Conservation (phyloP, 2,329 filamentous ascomycete species). For the Colletotrichum sp. region DNA sequence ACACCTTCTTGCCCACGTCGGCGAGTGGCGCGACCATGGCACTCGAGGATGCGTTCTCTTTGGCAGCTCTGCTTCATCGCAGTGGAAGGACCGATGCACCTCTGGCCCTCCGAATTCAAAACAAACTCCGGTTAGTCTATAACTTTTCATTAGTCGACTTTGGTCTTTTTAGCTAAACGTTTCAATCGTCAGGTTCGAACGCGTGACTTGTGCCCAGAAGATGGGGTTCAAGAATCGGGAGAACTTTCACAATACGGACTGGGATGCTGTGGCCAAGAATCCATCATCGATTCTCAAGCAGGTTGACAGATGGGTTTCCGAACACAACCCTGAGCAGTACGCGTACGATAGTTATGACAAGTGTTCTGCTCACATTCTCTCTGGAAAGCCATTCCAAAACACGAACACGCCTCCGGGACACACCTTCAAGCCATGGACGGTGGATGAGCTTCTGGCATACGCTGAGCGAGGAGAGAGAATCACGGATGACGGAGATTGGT, state of each 20-base stretch:
- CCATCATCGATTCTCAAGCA: background rate
- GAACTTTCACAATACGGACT: slow-evolving; percentile 22
- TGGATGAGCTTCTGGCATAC: background rate
- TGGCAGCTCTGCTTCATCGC: slow-evolving; percentile 30
- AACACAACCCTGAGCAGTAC: slow-evolving; percentile 34
- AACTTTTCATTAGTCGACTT: too few species aligned
- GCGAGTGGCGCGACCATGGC: slow-evolving; percentile 47
- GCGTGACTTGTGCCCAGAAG: slow-evolving; percentile 20
- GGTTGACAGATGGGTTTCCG: slow-evolving; percentile 21
- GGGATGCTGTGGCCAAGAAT: slow-evolving; percentile 14
- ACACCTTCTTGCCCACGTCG: slow-evolving; percentile 44
- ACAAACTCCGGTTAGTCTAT: background rate
- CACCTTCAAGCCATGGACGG: slow-evolving; percentile 30
- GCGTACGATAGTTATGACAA: slow-evolving; percentile 29
- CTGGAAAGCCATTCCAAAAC: slow-evolving; percentile 29
- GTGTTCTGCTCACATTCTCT: slow-evolving; percentile 25
- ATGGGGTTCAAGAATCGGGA: slow-evolving; percentile 24
- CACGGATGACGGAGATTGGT: background rate
- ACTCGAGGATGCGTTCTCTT: slow-evolving; percentile 44
- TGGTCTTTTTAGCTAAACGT: background rate
- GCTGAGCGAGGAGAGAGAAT: background rate
- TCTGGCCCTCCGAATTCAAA: background rate
- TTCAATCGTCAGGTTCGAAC: slow-evolving; percentile 13
- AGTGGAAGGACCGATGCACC: background rate
- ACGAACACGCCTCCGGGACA: slow-evolving; percentile 32